Evolutionary conservation across 495 filamentous ascomycete genomes (phyloP).

Genomic region (Penicillium robsamsonii): DNA sequence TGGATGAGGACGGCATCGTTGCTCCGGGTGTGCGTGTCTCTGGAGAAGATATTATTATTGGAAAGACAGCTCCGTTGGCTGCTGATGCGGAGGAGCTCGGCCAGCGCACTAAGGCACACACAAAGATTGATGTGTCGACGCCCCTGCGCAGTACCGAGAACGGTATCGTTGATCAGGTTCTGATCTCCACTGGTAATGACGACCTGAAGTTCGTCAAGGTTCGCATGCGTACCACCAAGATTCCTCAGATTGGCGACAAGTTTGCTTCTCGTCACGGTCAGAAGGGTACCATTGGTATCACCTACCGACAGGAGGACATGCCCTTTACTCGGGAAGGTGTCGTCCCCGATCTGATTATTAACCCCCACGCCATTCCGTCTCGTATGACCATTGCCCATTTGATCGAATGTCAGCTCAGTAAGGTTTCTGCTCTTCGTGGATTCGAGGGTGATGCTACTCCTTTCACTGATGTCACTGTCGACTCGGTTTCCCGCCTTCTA

Average conservation of each 20-base stretch:
- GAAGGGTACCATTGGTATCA: conserved; percentile 98
- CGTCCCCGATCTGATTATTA: conserved; percentile 95
- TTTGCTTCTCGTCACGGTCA: conserved; percentile 99
- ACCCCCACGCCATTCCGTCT: conserved; percentile 98
- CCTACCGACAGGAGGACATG: conserved; percentile 97
- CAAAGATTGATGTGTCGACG: conserved; percentile 92
- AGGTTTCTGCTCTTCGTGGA: conserved; percentile 86
- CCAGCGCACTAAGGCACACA: conserved; percentile 81
- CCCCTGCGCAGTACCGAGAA: conserved; percentile 92
- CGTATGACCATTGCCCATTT: conserved; percentile 99
- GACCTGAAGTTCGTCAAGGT: conserved; percentile 94
- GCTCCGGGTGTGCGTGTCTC: conserved; percentile 90
- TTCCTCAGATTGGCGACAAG: conserved; percentile 98
- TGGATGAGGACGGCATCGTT: conserved; percentile 92
- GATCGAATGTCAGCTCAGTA: conserved; percentile 96
- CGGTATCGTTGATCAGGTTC: conserved; percentile 90
- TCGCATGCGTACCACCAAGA: conserved; percentile 92
- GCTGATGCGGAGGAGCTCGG: conserved; percentile 92
- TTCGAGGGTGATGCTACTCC: conserved; percentile 96
- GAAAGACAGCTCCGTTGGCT: conserved; percentile 92
- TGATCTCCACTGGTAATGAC: conserved; percentile 83
- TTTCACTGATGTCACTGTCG: conserved; percentile 96
- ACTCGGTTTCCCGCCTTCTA: conserved; percentile 86
- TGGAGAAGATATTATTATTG: conserved; percentile 98
- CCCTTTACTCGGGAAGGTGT: conserved; percentile 92